Base-by-base conservation (phyloP, 345 rosid genomes). In the Syzygium aqueum region DNA sequence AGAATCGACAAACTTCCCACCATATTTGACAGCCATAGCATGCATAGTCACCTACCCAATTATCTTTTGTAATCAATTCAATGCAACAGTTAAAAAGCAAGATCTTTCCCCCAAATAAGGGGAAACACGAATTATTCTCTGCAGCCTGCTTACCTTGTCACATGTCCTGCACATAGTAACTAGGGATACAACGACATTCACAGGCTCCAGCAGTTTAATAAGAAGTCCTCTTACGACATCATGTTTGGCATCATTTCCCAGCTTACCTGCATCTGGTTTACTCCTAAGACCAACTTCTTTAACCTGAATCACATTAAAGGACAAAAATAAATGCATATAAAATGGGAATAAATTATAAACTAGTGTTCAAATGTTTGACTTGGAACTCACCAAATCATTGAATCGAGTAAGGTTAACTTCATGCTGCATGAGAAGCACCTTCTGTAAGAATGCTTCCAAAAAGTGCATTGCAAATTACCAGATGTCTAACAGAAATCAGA, bases 1-100 rank as follows among this genome's bases (percentile, higher is more conserved):
- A 52, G 93, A 88, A 86, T 94, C 96, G 49, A 96, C 92, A 90
- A 91, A 96, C 89, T 93, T 96, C 88, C 98, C 98, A 53, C 99
- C 96, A 86, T 92, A 96, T 89, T 96, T 96, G 91, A 96, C 94
- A 90, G 97, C 96, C 97, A 95, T 91, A 85, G 95, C 94, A 90
- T 91, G 98, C 86, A 94, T 88, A 52, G 90, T 85, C 33, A 95
- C 95, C 99, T 96, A 92, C 61, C 84, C 77, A 52, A 88, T 56
- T 84, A 85, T 50, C 86, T 53, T 27, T 86, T 50, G 86, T 80
- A 88, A 88, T 88, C 43, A 43, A 51, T 57, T 77, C 83, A 40
- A 27, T 53, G 50, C 67, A 37, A 40, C 43, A n/a, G 53, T 82
- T 23, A 54, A 80, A 80, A n/a, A 61, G 8, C 30, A 78, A 78